Percentiles rank a stretch among this genome's conserved stretches.
These are phyloP conservation scores for Mycosphaerella sp. DNA, from an alignment of 2,329 filamentous ascomycete genomes.

Conservation along the genomic window DNA sequence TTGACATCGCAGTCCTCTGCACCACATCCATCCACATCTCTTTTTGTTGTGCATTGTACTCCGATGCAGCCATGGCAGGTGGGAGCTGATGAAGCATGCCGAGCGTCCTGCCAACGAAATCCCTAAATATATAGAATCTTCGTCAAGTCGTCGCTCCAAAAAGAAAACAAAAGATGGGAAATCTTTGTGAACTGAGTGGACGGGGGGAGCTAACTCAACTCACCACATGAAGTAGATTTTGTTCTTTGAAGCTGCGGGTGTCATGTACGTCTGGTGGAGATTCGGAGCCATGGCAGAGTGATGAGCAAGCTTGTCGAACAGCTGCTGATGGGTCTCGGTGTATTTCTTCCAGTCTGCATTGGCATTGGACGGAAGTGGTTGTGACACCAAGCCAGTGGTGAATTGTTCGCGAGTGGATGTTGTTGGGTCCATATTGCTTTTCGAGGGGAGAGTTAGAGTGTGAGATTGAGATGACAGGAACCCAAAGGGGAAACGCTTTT, in stretches of 20 bases:
- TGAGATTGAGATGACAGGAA: not conserved
- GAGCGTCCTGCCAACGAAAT: conserved; percentile 11
- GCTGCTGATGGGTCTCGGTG: conserved; percentile 15
- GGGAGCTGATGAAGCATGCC: conserved; percentile 11
- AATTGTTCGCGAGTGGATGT: conserved; percentile 27
- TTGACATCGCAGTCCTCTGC: conserved; percentile 7
- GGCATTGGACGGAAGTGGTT: conserved; percentile 19
- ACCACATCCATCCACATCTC: conserved; percentile 7
- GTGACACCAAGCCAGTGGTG: conserved; percentile 21
- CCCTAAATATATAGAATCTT: not conserved
- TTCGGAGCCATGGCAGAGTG: conserved; percentile 33
- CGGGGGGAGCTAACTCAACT: not conserved
- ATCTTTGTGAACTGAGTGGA: not conserved
- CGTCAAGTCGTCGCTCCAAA: not conserved
- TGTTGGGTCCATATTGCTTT: conserved; percentile 21
- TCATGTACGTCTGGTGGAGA: conserved; percentile 33
- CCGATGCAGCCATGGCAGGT: not conserved
- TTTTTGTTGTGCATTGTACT: conserved; percentile 4
- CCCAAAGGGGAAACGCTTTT: not conserved
- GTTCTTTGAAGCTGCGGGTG: conserved; percentile 33
- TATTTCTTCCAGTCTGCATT: conserved; percentile 20
- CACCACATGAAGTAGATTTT: conserved; percentile 35
- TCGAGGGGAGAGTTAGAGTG: not conserved
- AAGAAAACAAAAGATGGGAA: too few relatives aligned
- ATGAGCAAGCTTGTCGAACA: conserved; percentile 28